Percentiles rank a stretch among this genome's conserved stretches.
phyloP scores from a whole-genome alignment of 2,329 filamentous ascomycete species.

The Trichoderma sp. region DNA sequence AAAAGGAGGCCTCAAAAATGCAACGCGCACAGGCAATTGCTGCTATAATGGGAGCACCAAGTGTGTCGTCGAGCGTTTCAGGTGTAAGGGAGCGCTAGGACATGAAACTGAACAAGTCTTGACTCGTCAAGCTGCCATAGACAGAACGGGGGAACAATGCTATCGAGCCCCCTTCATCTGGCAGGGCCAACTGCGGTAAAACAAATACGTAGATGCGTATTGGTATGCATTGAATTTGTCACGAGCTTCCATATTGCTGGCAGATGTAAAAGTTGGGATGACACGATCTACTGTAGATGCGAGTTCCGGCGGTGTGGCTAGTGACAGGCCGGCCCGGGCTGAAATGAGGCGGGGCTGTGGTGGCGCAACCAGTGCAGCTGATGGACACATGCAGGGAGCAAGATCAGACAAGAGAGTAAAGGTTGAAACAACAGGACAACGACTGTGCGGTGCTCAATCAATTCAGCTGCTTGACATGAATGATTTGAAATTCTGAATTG shows the following conservation, averaged over 20 bases:
- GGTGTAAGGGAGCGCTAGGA: not conserved
- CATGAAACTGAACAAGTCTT: not conserved
- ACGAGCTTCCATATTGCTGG: not conserved
- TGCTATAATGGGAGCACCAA: not conserved
- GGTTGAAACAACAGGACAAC: not conserved
- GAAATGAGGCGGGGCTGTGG: not conserved
- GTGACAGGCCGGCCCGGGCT: not conserved
- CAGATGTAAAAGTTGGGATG: not conserved
- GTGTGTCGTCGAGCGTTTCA: constrained; percentile 18
- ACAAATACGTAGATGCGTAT: not conserved
- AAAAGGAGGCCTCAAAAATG: constrained; percentile 10
- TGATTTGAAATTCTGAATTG: not conserved
- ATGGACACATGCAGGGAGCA: not conserved
- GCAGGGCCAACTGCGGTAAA: not conserved
- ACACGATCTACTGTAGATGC: not conserved
- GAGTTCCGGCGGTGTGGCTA: not conserved
- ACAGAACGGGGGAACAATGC: not conserved
- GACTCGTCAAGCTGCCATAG: not conserved
- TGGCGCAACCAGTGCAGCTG: not conserved
- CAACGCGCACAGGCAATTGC: not conserved
- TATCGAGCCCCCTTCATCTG: not conserved
- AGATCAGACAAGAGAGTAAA: not conserved
- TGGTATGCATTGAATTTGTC: not conserved
- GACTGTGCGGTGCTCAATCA: not conserved
- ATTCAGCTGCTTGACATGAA: not conserved